Base-by-base conservation (phyloP, 345 rosid genomes). In the Salix viminalis region DNA sequence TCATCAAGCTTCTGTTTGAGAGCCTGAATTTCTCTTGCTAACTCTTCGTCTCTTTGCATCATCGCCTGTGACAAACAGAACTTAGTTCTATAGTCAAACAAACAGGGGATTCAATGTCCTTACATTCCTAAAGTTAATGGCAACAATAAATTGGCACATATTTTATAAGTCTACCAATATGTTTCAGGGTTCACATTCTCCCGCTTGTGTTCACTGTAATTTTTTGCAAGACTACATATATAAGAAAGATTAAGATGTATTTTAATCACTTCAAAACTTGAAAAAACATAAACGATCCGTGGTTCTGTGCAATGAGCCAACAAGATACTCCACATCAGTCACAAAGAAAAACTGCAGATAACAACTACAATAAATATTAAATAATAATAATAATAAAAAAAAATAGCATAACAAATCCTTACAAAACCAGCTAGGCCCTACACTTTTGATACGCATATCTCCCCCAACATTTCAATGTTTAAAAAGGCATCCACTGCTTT, bases 1-100 rank as follows among this genome's bases (percentile, higher is more conserved):
- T 84, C 90, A 78, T 83, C 84, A 68, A 88, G 23, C 76, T 80
- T 83, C 36, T 69, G 84, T 77, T 84, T 85, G 48, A 88, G 88
- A 39, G 41, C 75, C 76, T 81, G 86, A 52, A 86, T 41, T 80
- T 87, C 88, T 79, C 56, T 81, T 4, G 81, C 79, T 69, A 88
- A 62, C 36, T 82, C 85, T 79, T 86, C 94, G n/a, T 86, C 86
- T 75, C 72, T 86, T 81, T 80, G 84, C 80, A 83, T 90, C 88
- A 88, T 76, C 74, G 81, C 91, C 91, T 90, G 69, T 7, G n/a
- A 70, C 50, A 52, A 11, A 4, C 8, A 39, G 30, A 50, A 1
- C 6, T 21, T n/a, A 56, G 26, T 8, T 56, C 26, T 8, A 10
- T 7, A 56, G 5, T 56, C 24, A 7, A 21, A 56, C 8, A 56